Base-by-base conservation (phyloP, 169 alveolate genomes). In the Plasmodium malariae region DNA sequence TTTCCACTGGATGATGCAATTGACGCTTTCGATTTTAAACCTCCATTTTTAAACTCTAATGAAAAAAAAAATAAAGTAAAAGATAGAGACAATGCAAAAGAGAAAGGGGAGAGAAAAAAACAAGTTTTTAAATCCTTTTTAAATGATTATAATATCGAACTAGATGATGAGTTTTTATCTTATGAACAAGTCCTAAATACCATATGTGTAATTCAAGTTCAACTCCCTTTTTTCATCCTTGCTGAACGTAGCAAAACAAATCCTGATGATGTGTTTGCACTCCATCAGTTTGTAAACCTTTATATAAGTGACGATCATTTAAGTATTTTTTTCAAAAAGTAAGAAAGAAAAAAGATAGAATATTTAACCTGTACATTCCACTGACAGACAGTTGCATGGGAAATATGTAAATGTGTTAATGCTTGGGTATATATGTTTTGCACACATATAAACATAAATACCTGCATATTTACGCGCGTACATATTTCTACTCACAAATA, bases 151-250 rank as follows among this genome's bases (percentile, higher is more conserved):
- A 86, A 86, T 63, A 40, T 86, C 24, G 92, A 86, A 43, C 37
- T 86, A 51, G 92, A 86, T 51, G 92, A 86, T 65, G 87, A 86
- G n/a, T 70, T 86, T 43, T 86, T 86, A 86, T 26, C 67, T 4
- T 86, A 86, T 48, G 70, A 86, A 67, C 54, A 86, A 63, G 49
- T 86, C 14, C 55, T 69, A 28, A 70, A 86, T 4, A 86, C 87
- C 7, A 60, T 86, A 32, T 86, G 92, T 72, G 87, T 86, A 19
- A 69, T 86, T 71, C 92, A 86, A 48, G 70, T 86, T 30, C 87
- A 69, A 17, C 87, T 86, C 21, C 87, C 86, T 37, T 86, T 86
- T 72, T 86, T 86, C 49, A 9, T 71, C 45, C 30, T 86, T 32
- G 78, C 87, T 36, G 68, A 86, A 34, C 74, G 67, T 11, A 70